Base-by-base conservation (phyloP, 177 flowering plant genomes). In the Vitis hybrid region DNA sequence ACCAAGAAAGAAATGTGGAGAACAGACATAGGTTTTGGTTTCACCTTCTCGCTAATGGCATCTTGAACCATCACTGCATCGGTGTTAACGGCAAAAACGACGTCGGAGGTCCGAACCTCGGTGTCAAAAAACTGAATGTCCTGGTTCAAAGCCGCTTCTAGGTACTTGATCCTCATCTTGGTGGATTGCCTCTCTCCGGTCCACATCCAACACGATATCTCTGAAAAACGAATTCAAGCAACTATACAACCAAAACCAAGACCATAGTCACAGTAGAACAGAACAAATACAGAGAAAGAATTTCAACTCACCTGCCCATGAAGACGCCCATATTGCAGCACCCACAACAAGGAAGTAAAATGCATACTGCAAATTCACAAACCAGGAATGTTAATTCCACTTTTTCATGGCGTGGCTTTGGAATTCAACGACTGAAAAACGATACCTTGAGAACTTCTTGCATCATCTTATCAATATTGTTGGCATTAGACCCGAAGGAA, bases 171-270 rank as follows among this genome's bases (percentile, higher is more conserved):
- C 82, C 99, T 91, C 98, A 95, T 87, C 82, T 77, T 95, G 15
- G 96, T 93, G 19, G 97, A 71, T 79, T 95, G 99, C 64, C 99
- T 74, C 85, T 95, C 99, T 51, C 99, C 99, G 3, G 91, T 93
- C 97, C 97, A 95, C 99, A 95, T 95, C 99, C 99, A 95, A 73
- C 98, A 93, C 29, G 99, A 89, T 61, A 95, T 95, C 77, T 95
- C 99, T 91, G 92, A 81, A 84, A 66, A 29, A 50, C 61, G 29
- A 65, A 54, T 48, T 66, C 18, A 39, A 14, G n/a, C n/a, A 60
- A 61, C 62, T 48, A 51, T 51, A 65, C 49, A 66, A 49, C 51
- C 12, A 49, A 50, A 34, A 22, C 50, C 34, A 20, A 51, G 58
- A n/a, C 8, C 39, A 2, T 56, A 57, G 5, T 26, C 4, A 69